These are phyloP conservation scores for Deinandra increscens DNA, from an alignment of 129 eudicot species.

Conservation along the genomic window DNA sequence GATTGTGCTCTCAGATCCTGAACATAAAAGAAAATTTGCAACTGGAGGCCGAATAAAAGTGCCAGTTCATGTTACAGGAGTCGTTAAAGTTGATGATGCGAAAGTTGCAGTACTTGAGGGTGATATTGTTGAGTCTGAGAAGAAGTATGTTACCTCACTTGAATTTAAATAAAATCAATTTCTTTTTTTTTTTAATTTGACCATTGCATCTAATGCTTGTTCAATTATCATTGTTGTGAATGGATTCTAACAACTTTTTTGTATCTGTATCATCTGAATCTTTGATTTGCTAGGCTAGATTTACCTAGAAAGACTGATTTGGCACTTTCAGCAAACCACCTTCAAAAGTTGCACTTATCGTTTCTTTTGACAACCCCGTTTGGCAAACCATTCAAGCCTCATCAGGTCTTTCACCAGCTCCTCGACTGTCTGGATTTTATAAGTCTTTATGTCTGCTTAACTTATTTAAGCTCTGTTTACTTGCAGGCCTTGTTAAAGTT, in stretches of 20 bases:
- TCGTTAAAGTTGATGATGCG: slow-evolving; percentile 50
- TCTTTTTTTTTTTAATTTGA: no score
- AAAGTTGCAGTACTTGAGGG: slow-evolving; percentile 78
- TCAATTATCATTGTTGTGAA: background rate
- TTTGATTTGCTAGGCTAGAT: slow-evolving; percentile 50
- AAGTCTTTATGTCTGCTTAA: background rate
- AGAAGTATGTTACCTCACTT: slow-evolving; percentile 47
- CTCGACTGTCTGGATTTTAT: background rate
- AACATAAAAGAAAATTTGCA: slow-evolving; percentile 52
- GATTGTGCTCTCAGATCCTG: slow-evolving; percentile 75
- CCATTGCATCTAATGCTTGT: background rate
- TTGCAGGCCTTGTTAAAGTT: slow-evolving; percentile 77
- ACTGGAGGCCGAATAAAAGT: slow-evolving; percentile 81
- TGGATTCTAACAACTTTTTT: slow-evolving; percentile 2
- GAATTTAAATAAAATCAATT: background rate
- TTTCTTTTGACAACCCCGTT: slow-evolving; percentile 68
- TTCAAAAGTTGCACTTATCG: slow-evolving; percentile 77
- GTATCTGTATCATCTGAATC: background rate
- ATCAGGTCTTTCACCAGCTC: slow-evolving; percentile 61
- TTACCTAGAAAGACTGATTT: slow-evolving; percentile 54
- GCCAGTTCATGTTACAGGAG: slow-evolving; percentile 66
- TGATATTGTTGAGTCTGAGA: slow-evolving; percentile 69
- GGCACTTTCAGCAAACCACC: slow-evolving; percentile 87
- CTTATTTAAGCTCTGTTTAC: slow-evolving; percentile 18
- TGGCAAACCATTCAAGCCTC: slow-evolving; percentile 77